A percentile compares a stretch with the other conserved stretches of the same genome.
phyloP scores from a whole-genome alignment of 139 green algal species.

The Closterium sp. region DNA sequence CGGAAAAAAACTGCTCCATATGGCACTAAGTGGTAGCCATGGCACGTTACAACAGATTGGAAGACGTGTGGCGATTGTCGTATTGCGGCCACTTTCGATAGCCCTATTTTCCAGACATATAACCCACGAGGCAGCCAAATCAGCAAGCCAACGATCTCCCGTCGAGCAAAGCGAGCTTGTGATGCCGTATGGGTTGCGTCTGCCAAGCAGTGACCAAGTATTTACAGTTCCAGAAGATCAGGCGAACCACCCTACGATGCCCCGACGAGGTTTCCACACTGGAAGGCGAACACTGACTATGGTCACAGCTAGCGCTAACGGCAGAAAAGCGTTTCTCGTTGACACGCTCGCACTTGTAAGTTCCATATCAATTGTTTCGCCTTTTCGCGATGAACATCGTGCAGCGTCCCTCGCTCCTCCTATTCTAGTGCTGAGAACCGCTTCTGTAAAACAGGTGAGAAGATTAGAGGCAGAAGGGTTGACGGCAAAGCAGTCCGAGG shows the following conservation, averaged over 20 bases:
- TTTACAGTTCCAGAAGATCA: neutral
- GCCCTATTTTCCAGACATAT: neutral
- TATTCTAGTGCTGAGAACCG: neutral
- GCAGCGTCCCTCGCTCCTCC: neutral
- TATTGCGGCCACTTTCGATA: neutral
- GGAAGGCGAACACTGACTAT: neutral
- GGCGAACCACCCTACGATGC: neutral
- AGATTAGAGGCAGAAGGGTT: conserved; percentile 42
- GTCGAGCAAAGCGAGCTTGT: neutral
- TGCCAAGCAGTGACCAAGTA: neutral
- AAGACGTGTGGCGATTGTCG: neutral
- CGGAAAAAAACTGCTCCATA: neutral
- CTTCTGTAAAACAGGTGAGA: conserved; percentile 22
- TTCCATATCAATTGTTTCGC: neutral
- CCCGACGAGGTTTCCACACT: neutral
- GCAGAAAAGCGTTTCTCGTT: conserved; percentile 2
- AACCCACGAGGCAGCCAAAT: neutral
- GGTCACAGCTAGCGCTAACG: conserved; percentile 5
- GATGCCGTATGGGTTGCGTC: neutral
- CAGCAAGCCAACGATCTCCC: neutral
- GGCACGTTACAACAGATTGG: neutral
- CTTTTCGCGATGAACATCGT: neutral
- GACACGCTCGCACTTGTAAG: conserved; percentile 17
- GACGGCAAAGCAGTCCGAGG: conserved; percentile 44
- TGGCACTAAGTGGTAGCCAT: neutral